Evolutionary conservation across 768 basidiomycete genomes (phyloP).

Genomic region (Pilatotrama ljubarskyi): DNA sequence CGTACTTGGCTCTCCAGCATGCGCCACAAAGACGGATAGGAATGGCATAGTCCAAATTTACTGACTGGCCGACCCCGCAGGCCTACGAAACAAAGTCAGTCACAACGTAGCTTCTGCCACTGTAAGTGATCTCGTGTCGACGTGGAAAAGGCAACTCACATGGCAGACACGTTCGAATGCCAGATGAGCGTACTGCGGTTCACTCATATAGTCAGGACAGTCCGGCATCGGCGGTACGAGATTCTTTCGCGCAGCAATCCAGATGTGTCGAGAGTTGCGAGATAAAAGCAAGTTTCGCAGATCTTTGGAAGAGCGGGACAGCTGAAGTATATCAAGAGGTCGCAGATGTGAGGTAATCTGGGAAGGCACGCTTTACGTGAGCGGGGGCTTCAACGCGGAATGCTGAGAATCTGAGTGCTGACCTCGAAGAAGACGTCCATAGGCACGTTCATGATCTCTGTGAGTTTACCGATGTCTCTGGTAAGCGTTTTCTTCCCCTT

Average conservation of each 20-base stretch:
- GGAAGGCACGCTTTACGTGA: neutral
- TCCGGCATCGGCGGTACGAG: slow-evolving; percentile 11
- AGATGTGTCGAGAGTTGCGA: slow-evolving; percentile 19
- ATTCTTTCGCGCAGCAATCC: slow-evolving; percentile 21
- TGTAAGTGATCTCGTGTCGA: neutral
- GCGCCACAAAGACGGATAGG: slow-evolving; percentile 1
- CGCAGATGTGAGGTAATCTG: slow-evolving; percentile 14
- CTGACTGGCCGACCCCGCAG: slow-evolving; percentile 5
- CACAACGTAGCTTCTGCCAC: neutral
- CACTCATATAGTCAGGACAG: slow-evolving; percentile 12
- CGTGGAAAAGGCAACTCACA: neutral
- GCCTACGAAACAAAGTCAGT: neutral
- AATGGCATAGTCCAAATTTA: slow-evolving; percentile 1
- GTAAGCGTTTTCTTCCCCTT: neutral
- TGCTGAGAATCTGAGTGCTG: neutral
- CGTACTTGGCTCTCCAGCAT: slow-evolving; percentile 16
- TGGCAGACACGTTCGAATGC: slow-evolving; percentile 9
- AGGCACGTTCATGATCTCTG: neutral
- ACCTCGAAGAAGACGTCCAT: slow-evolving; percentile 10
- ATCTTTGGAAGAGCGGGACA: slow-evolving; percentile 17
- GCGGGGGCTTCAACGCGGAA: neutral
- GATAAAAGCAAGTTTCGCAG: slow-evolving; percentile 20
- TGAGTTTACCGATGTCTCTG: slow-evolving; percentile 3
- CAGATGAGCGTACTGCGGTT: slow-evolving; percentile 11
- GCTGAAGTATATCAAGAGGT: slow-evolving; percentile 26